Evolutionary conservation across 2,329 filamentous ascomycete species (phyloP), one percentile per base, ranked within the genome.

Genomic region (Aspergillus sergii): DNA sequence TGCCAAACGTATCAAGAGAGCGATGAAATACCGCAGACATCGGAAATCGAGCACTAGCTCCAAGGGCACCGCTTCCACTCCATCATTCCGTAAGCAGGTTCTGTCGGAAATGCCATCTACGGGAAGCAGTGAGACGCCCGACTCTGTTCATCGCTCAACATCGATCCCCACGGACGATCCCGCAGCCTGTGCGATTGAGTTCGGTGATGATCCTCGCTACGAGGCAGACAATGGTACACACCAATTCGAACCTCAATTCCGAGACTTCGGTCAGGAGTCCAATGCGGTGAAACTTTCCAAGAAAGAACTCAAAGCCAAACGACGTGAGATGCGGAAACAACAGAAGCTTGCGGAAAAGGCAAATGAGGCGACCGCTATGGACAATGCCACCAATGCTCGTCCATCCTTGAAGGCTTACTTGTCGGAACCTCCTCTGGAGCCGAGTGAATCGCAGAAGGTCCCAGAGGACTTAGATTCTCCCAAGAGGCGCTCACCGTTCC

Each of bases 1-100:
- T 16, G 88, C 90, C 2, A 91, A 90, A 73, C 88, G 88, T 61
- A 87, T 96, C 76, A 92, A 89, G 77, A 85, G 90, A 68, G 91
- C 90, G 28, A 89, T 96, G 70, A 89, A 88, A 63, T 83, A 85
- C 54, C 85, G 89, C 59, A 87, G 87, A 71, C 88, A 87, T 67
- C 89, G 91, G 77, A 96, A 94, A 82, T 94, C 91, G 0, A 94
- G 90, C 68, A 83, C 85, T 39, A 88, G 88, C 71, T 93, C 89
- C 28, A 86, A 86, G 64, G 90, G 68, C 11, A 74, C 73, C 2
- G 43, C 57, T 1, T 70, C 71, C 1, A 68, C 67, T 7, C 68
- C 70, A 23, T 68, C 72, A 2, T 59, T 69, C 23, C 69, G 66
- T 26, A 75, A 72, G 51, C 69, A 65, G n/a, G 61, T 68, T 2